A percentile compares a stretch with the other conserved stretches of the same genome.
These are phyloP conservation scores for Chlorencoelia australis DNA, from an alignment of 2,329 filamentous ascomycete species.

Conservation along the genomic window DNA sequence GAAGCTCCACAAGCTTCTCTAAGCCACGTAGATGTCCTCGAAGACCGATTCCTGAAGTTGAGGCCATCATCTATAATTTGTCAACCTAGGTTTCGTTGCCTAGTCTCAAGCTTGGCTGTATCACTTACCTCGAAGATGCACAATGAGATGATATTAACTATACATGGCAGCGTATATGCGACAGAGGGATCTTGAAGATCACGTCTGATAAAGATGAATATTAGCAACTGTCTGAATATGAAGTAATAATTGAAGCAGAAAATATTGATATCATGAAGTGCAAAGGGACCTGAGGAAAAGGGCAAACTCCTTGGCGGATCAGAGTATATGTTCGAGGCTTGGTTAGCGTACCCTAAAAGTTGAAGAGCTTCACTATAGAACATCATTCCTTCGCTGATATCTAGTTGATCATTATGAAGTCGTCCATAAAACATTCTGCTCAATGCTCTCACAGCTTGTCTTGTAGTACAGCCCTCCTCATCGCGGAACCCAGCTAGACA, in stretches of 20 bases:
- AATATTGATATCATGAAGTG: too few species aligned
- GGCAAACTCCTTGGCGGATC: too few species aligned
- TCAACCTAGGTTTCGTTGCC: too few species aligned
- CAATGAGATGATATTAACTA: conserved; percentile 11
- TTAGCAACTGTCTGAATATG: too few species aligned
- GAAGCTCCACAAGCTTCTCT: conserved; percentile 8
- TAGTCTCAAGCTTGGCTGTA: too few species aligned
- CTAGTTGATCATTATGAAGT: conserved; percentile 6
- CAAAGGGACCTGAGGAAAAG: too few species aligned
- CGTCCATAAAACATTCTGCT: conserved; percentile 11
- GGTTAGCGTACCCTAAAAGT: conserved; percentile 7
- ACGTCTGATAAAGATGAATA: too few species aligned
- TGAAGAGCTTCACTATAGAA: conserved; percentile 12
- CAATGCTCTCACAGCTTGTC: conserved; percentile 10
- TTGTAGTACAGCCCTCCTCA: conserved; percentile 13
- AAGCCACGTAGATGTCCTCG: conserved; percentile 10
- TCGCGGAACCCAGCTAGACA: too few species aligned
- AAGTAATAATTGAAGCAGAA: too few species aligned
- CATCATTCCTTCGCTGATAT: conserved; percentile 6
- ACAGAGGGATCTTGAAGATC: conserved; percentile 9
- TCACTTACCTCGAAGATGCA: conserved; percentile 12
- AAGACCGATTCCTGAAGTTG: conserved; percentile 6
- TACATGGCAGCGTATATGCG: conserved; percentile 3
- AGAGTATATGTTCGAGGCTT: too few species aligned
- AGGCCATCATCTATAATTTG: conserved; percentile 15